These are phyloP conservation scores for Vaccinium darrowii DNA, from an alignment of 148 eudicot genomes.

Conservation along the genomic window DNA sequence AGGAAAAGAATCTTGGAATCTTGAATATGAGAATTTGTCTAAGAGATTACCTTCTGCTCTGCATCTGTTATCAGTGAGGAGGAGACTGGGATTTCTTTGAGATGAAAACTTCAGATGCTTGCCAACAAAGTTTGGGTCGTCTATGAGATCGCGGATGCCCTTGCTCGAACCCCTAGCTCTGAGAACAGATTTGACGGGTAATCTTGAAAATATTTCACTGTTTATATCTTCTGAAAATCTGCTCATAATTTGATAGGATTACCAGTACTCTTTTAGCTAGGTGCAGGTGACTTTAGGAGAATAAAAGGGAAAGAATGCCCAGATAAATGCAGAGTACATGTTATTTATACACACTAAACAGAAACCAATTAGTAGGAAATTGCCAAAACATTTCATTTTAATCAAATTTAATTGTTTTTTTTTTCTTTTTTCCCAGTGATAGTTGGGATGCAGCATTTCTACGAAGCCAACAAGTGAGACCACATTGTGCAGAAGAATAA, in stretches of 20 bases:
- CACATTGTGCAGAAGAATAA: too few relatives aligned
- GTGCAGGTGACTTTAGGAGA: not conserved
- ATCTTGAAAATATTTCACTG: not conserved
- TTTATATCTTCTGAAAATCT: not conserved
- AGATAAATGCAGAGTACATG: too few relatives aligned
- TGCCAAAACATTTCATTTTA: too few relatives aligned
- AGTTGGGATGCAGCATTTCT: too few relatives aligned
- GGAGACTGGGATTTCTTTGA: constrained; percentile 4
- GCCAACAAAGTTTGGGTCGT: not conserved
- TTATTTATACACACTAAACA: too few relatives aligned
- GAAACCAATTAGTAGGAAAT: too few relatives aligned
- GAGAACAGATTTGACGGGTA: not conserved
- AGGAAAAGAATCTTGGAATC: not conserved
- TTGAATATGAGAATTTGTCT: not conserved
- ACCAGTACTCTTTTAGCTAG: not conserved
- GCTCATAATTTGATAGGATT: not conserved
- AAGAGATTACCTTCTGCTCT: not conserved
- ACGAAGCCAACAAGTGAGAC: too few relatives aligned
- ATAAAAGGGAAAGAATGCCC: too few relatives aligned
- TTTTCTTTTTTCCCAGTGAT: too few relatives aligned
- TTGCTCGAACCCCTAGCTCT: not conserved
- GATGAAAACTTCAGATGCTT: not conserved
- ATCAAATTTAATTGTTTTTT: too few relatives aligned
- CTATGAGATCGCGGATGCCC: not conserved
- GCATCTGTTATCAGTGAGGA: not conserved